phyloP scores from a whole-genome alignment of 2,329 filamentous ascomycete genomes.

The Xylariomycetidae sp. region DNA sequence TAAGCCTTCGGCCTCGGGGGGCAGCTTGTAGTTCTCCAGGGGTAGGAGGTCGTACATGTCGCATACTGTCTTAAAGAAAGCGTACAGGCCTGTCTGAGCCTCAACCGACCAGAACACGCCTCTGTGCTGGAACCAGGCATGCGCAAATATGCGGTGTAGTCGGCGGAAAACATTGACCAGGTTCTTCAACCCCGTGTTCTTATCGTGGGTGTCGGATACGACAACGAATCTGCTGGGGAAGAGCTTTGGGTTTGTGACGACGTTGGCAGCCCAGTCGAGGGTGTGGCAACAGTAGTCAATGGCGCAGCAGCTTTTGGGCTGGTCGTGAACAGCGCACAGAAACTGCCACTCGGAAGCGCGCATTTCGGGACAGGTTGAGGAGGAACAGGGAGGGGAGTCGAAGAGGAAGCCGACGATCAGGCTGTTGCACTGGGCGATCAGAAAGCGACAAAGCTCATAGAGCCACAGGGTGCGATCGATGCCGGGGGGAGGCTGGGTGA shows the following conservation, averaged over 20 bases:
- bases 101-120: conserved; percentile 95
- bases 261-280: conserved; percentile 93
- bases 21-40: conserved; percentile 92
- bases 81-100: conserved; percentile 82
- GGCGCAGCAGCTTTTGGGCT: conserved; percentile 92
- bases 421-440: conserved; percentile 89
- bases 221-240: conserved; percentile 79
- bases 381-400: conserved; percentile 82
- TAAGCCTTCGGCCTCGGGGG: conserved; percentile 83
- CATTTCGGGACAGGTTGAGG: conserved; percentile 92
- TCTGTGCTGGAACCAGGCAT: conserved; percentile 97
- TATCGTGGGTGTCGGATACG: conserved; percentile 50
- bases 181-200: conserved; percentile 66
- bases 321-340: conserved; percentile 93
- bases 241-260: conserved; percentile 88
- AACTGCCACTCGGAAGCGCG: conserved; percentile 99
- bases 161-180: conserved; percentile 92
- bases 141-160: conserved; percentile 93
- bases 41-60: conserved; percentile 86
- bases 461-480: conserved; percentile 90
- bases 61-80: conserved; percentile 96
- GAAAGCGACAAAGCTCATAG: conserved; percentile 94
- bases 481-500: conserved; percentile 73
- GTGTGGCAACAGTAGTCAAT: conserved; percentile 99
- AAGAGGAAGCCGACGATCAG: conserved; percentile 90